Evolutionary conservation across 1,139 yeast species (phyloP).

Genomic region (Blastobotrys raffinosifermentans): DNA sequence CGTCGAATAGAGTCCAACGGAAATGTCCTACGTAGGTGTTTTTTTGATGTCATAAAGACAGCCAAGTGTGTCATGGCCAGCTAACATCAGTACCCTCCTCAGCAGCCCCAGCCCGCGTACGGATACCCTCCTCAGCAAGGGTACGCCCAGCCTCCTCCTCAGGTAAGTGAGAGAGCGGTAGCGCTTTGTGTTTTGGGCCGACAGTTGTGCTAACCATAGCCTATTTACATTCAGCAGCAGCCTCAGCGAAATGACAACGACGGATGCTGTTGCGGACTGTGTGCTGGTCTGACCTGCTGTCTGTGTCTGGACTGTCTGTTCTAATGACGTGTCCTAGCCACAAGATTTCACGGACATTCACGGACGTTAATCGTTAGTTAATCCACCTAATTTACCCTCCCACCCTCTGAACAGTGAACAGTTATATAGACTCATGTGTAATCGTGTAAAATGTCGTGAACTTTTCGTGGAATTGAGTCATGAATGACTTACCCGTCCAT

Average conservation of each 20-base stretch:
- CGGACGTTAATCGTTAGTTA: no score
- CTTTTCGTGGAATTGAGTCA: no score
- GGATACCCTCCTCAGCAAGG: slow-evolving; percentile 21
- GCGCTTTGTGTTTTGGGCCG: slow-evolving; percentile 2
- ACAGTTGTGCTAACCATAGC: slow-evolving; percentile 17
- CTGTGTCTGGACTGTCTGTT: slow-evolving; percentile 23
- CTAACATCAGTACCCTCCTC: slow-evolving; percentile 21
- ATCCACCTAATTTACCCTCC: no score
- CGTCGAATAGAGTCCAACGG: no score
- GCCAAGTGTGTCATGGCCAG: slow-evolving; percentile 4
- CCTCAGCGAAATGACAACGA: slow-evolving; percentile 19
- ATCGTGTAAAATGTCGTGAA: no score
- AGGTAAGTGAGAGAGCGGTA: slow-evolving; percentile 9
- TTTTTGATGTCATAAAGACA: background rate
- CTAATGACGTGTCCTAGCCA: no score
- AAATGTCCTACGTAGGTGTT: slow-evolving; percentile 21
- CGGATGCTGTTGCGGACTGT: slow-evolving; percentile 31
- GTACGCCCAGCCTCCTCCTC: slow-evolving; percentile 22
- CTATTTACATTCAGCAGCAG: slow-evolving; percentile 27
- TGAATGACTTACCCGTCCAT: no score
- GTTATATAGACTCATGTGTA: no score
- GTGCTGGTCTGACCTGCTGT: slow-evolving; percentile 31
- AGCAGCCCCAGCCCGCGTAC: slow-evolving; percentile 27
- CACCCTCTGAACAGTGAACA: no score
- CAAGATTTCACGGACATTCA: no score